These are phyloP conservation scores for Alternaria viburni DNA, from an alignment of 2,329 filamentous ascomycete genomes.

Conservation along the genomic window DNA sequence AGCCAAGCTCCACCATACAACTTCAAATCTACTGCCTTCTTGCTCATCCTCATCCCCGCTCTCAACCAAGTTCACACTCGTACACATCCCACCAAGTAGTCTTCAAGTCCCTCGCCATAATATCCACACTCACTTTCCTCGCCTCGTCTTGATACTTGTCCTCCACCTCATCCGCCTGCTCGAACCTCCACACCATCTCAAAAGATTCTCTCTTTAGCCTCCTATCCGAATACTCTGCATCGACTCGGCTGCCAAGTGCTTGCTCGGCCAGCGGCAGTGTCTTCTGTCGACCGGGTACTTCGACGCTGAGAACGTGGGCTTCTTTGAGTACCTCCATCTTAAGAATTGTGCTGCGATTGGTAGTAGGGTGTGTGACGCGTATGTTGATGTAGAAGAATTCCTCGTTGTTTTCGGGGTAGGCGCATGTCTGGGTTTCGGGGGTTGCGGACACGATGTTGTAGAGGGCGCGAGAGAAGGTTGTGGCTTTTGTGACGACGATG, in stretches of 20 bases:
- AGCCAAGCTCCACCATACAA: background rate
- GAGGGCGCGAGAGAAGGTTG: background rate
- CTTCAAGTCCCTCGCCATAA: background rate
- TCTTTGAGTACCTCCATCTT: background rate
- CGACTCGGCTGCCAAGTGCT: background rate
- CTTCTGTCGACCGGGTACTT: background rate
- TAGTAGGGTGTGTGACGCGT: background rate
- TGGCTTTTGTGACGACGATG: background rate
- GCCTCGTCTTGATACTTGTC: background rate
- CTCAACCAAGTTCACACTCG: background rate
- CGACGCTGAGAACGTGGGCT: background rate
- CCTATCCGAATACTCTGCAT: background rate
- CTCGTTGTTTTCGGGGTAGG: background rate
- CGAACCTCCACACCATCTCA: background rate
- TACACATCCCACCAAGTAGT: background rate
- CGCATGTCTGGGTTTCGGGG: background rate
- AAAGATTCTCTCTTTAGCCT: background rate
- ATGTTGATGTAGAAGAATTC: background rate
- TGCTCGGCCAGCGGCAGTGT: background rate
- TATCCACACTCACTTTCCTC: background rate
- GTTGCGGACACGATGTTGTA: background rate
- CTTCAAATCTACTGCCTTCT: background rate
- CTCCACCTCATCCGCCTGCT: background rate
- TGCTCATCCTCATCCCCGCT: background rate
- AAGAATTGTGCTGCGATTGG: background rate